Evolutionary conservation across 495 filamentous ascomycete species (phyloP).

Genomic region (Tuber umbilicatum): DNA sequence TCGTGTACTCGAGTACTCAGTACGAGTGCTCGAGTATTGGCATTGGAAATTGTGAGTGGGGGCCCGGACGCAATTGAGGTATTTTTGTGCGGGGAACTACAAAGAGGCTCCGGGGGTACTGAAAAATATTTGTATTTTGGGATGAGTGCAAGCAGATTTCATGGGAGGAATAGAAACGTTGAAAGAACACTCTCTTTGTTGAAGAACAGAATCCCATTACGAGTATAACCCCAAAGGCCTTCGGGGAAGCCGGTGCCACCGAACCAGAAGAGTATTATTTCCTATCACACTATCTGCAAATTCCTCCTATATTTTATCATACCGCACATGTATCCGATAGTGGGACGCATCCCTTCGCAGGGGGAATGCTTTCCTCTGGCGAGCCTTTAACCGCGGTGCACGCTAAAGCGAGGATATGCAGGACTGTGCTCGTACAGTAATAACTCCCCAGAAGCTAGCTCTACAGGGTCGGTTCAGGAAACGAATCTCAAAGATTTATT

Average conservation of each 20-base stretch:
- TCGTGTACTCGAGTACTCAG: background rate
- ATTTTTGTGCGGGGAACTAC: background rate
- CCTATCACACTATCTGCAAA: background rate
- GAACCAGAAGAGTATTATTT: background rate
- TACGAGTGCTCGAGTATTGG: background rate
- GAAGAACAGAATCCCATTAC: background rate
- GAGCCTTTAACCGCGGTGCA: background rate
- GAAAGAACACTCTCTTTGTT: background rate
- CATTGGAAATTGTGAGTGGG: background rate
- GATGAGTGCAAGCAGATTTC: background rate
- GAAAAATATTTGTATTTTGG: background rate
- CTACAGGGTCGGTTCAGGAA: background rate
- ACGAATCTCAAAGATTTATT: background rate
- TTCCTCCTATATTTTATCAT: background rate
- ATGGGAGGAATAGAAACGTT: background rate
- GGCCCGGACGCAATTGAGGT: background rate
- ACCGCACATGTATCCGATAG: background rate
- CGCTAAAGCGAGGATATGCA: background rate
- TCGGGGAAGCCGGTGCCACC: background rate
- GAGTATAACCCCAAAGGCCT: background rate
- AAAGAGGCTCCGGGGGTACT: background rate
- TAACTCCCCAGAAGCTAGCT: background rate
- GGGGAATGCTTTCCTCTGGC: background rate
- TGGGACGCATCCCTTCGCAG: background rate
- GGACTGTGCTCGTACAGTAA: background rate